Percentiles rank a stretch among this genome's conserved stretches.
Evolutionary conservation across 768 basidiomycete species (phyloP).

Genomic region (Auricularia sp.): DNA sequence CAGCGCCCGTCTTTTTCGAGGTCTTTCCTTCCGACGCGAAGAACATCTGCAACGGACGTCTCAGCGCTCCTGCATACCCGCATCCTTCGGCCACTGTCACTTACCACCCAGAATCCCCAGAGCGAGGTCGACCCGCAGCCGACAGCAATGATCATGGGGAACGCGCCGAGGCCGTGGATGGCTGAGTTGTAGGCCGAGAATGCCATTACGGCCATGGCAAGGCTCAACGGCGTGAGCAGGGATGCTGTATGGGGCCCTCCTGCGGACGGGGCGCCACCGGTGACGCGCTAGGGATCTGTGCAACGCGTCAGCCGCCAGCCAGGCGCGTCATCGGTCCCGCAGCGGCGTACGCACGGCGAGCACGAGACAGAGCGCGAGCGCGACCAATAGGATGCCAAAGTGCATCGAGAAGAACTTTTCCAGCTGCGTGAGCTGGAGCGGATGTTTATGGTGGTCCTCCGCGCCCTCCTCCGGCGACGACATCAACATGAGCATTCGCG

Average conservation of each 20-base stretch:
- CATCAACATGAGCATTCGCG: constrained; percentile 59
- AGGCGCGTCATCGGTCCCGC: not conserved
- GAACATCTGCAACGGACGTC: constrained; percentile 5
- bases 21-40: constrained; percentile 35
- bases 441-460: constrained; percentile 18
- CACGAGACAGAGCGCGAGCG: constrained; percentile 46
- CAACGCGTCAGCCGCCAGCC: constrained; percentile 1
- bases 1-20: constrained; percentile 69
- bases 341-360: constrained; percentile 37
- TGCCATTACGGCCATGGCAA: constrained; percentile 43
- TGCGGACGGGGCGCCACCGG: constrained; percentile 20
- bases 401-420: constrained; percentile 64
- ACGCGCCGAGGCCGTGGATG: constrained; percentile 36
- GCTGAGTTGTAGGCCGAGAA: constrained; percentile 58
- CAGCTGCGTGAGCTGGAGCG: constrained; percentile 46
- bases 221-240: constrained; percentile 54
- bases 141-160: constrained; percentile 42
- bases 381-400: constrained; percentile 50
- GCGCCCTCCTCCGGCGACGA: constrained; percentile 31
- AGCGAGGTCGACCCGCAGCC: constrained; percentile 44
- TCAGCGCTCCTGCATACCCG: not conserved
- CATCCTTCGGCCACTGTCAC: constrained; percentile 16
- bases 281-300: constrained; percentile 36
- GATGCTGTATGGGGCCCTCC: constrained; percentile 30
- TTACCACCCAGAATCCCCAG: constrained; percentile 65